Evolutionary conservation across 176 grass and related monocot species (phyloP).

Genomic region (Ampelocalamus luodianensis): DNA sequence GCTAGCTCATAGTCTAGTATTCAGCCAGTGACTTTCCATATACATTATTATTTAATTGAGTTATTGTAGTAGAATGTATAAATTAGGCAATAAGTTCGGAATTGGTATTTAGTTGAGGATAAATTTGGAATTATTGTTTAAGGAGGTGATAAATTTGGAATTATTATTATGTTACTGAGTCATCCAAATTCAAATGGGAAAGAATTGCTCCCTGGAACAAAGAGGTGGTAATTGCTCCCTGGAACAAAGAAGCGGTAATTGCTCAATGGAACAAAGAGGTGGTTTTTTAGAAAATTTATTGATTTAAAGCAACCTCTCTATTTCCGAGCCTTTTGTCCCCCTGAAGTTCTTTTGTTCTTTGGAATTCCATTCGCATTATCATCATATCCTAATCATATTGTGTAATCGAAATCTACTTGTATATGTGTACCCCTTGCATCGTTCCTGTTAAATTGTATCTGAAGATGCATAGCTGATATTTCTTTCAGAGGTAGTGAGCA

Average conservation of each 20-base stretch:
- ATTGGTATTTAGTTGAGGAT: constrained; percentile 28
- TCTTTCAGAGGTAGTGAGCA: background rate
- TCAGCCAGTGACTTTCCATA: constrained; percentile 18
- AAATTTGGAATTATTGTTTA: constrained; percentile 1
- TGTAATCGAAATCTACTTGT: background rate
- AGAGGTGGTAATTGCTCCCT: background rate
- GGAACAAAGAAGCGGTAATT: too few species aligned
- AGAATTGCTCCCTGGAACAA: constrained; percentile 7
- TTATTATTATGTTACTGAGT: background rate
- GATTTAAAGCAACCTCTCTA: background rate
- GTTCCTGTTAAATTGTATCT: background rate
- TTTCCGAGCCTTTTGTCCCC: background rate
- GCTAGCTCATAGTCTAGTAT: constrained; percentile 23
- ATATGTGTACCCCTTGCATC: background rate
- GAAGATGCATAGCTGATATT: background rate
- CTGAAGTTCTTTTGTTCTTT: background rate
- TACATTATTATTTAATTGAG: background rate
- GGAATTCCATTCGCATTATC: background rate
- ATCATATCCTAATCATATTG: background rate
- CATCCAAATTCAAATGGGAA: background rate
- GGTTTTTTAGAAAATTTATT: background rate
- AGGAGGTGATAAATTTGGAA: constrained; percentile 20
- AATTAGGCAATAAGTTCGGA: constrained; percentile 39
- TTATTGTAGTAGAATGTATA: constrained; percentile 50
- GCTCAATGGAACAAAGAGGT: too few species aligned